A percentile compares a stretch with the other conserved stretches of the same genome.
phyloP scores from a whole-genome alignment of 2,329 filamentous ascomycete species.

The Ciborinia camelliae region DNA sequence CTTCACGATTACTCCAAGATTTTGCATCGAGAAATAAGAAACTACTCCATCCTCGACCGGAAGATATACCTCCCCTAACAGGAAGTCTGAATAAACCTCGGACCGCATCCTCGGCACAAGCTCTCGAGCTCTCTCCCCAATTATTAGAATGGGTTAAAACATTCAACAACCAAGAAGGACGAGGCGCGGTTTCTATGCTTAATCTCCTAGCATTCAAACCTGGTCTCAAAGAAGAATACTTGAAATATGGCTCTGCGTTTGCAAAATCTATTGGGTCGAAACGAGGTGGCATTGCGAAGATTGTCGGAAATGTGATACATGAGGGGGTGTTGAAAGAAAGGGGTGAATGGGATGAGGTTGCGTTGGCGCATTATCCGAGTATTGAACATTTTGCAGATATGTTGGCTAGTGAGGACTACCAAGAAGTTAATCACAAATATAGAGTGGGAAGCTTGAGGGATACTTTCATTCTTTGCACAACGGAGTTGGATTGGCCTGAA shows the following conservation, averaged over 20 bases:
- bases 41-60: conserved; percentile 40
- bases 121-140: conserved; percentile 52
- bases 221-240: conserved; percentile 51
- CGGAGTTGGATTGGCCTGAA: conserved; percentile 41
- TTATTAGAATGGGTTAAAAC: conserved; percentile 49
- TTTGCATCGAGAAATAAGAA: conserved; percentile 40
- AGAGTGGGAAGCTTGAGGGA: conserved; percentile 50
- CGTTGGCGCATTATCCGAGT: conserved; percentile 61
- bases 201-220: conserved; percentile 58
- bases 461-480: conserved; percentile 53
- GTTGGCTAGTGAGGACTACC: conserved; percentile 55
- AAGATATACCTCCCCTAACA: conserved; percentile 40
- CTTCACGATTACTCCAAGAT: conserved; percentile 41
- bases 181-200: conserved; percentile 57
- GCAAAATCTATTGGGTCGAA: conserved; percentile 46
- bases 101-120: conserved; percentile 41
- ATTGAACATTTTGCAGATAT: conserved; percentile 61
- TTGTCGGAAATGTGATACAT: conserved; percentile 56
- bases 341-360: conserved; percentile 57
- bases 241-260: conserved; percentile 56
- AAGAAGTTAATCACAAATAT: conserved; percentile 52
- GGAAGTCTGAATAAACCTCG: conserved; percentile 35
- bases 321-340: conserved; percentile 32
- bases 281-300: conserved; percentile 57
- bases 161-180: conserved; percentile 37